A percentile compares a stretch with the other conserved stretches of the same genome.
Conservation (phyloP, 768 basidiomycete species). For the Arthromyces matolae region DNA sequence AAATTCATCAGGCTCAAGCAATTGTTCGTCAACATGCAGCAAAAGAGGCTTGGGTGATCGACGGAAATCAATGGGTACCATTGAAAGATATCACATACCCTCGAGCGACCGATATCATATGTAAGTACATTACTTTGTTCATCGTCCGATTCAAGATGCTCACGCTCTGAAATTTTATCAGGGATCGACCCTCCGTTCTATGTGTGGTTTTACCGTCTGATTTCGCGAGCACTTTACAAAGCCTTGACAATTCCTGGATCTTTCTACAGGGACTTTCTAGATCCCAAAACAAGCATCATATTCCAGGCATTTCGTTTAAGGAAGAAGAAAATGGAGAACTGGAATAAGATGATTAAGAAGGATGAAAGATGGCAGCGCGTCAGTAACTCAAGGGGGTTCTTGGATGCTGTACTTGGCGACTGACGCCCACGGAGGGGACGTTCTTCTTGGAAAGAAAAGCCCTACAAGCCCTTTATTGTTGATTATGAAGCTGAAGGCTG, state of each 20-base stretch:
- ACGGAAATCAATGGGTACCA: slow-evolving; percentile 4
- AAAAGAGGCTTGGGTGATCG: neutral
- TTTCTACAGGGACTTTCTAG: neutral
- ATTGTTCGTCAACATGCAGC: neutral
- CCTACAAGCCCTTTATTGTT: too few relatives aligned
- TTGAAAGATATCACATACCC: slow-evolving; percentile 4
- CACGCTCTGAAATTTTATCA: neutral
- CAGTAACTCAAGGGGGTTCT: neutral
- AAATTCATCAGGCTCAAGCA: neutral
- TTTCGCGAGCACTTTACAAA: neutral
- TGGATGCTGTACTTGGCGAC: neutral
- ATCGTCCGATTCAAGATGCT: neutral
- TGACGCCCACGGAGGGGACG: too few relatives aligned
- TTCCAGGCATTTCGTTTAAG: neutral
- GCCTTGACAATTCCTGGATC: neutral
- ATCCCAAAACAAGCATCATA: neutral
- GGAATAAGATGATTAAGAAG: neutral
- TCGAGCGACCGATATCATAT: slow-evolving; percentile 4
- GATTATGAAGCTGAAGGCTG: too few relatives aligned
- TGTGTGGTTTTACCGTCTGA: neutral
- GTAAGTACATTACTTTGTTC: neutral
- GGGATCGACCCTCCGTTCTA: neutral
- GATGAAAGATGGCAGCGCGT: neutral
- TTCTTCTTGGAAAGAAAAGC: too few relatives aligned
- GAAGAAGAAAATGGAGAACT: neutral